Percentiles rank a stretch among this genome's conserved stretches.
phyloP scores from a whole-genome alignment of 306 rosid species.

The Arachis hypogaea region DNA sequence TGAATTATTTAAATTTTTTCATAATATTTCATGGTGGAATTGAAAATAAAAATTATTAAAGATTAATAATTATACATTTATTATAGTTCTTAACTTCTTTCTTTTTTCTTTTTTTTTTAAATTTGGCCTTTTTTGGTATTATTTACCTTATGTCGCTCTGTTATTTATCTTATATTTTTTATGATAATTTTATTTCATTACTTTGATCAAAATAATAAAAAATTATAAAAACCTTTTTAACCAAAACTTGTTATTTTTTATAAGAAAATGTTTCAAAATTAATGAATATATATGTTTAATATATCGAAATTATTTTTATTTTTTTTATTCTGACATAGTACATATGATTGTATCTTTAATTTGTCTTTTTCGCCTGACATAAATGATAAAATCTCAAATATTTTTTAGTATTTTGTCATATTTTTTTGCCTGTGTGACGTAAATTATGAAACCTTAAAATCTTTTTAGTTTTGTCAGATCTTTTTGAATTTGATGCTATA shows the following conservation, averaged over 20 bases:
- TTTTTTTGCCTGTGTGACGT: background rate
- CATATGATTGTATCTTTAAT: fast-evolving
- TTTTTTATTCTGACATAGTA: background rate
- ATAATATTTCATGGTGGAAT: background rate
- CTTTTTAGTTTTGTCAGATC: background rate
- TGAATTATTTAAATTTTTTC: background rate
- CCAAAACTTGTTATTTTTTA: no score
- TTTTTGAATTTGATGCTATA: background rate
- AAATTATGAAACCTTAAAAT: background rate
- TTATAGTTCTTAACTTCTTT: background rate
- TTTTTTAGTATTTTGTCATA: background rate
- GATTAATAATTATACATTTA: background rate
- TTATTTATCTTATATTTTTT: background rate
- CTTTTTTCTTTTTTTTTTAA: background rate
- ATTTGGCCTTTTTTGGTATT: background rate
- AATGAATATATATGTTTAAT: no score
- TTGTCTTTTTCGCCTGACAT: background rate
- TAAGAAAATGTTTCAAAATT: no score
- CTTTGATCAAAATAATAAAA: background rate
- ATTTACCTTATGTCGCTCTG: background rate
- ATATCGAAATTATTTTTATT: background rate
- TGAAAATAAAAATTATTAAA: background rate
- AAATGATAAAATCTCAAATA: background rate
- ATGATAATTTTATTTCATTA: background rate
- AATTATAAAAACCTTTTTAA: background rate